Conservation (phyloP, 1,139 yeast species). For the Kodamaea suecica region DNA sequence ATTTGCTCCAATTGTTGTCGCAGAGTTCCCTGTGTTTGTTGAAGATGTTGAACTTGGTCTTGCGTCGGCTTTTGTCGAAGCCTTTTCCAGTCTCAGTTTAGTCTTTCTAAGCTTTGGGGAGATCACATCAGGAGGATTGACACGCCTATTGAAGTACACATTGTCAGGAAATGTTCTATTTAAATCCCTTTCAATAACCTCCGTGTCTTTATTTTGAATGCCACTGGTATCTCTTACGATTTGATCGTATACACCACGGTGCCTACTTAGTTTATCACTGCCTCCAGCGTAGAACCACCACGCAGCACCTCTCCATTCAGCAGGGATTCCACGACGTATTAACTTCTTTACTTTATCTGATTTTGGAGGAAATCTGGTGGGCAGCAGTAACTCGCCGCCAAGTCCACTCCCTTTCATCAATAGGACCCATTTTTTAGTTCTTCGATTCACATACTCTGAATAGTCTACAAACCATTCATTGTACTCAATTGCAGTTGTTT, state of each 20-base stretch:
- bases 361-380: conserved; percentile 70
- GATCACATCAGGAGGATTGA: conserved; percentile 3
- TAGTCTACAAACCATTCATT: conserved; percentile 73
- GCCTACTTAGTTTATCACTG: conserved; percentile 63
- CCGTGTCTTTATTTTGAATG: conserved; percentile 67
- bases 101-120: conserved; percentile 5
- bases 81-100: conserved; percentile 4
- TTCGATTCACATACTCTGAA: conserved; percentile 54
- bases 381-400: conserved; percentile 24
- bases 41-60: neutral
- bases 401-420: conserved; percentile 69
- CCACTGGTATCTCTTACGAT: conserved; percentile 55
- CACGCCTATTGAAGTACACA: conserved; percentile 52
- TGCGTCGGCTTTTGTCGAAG: neutral
- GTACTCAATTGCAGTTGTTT: conserved; percentile 53
- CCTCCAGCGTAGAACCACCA: conserved; percentile 99
- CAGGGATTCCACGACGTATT: conserved; percentile 89
- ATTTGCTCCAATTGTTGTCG: neutral
- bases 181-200: conserved; percentile 88
- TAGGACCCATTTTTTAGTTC: conserved; percentile 73
- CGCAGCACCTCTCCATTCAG: conserved; percentile 95
- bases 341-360: conserved; percentile 81
- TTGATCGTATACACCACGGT: conserved; percentile 69
- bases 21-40: neutral
- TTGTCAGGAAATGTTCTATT: conserved; percentile 95